A percentile compares a stretch with the other conserved stretches of the same genome.
phyloP scores from a whole-genome alignment of 768 basidiomycete species.

The Tulasnella sp. region DNA sequence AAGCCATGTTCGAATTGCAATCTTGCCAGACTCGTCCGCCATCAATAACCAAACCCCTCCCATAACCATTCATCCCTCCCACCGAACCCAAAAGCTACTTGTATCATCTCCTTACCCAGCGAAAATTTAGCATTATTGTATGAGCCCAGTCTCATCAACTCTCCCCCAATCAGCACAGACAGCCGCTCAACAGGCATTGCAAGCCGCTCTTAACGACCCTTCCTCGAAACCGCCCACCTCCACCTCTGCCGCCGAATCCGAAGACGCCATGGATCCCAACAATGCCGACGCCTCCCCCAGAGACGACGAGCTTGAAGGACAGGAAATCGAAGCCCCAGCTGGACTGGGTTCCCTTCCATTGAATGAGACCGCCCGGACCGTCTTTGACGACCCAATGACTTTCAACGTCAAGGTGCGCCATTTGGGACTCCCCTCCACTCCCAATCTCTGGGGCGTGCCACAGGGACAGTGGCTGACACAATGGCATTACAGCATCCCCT shows the following conservation, averaged over 20 bases:
- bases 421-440: constrained; percentile 28
- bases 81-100: background rate
- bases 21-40: constrained; percentile 12
- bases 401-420: constrained; percentile 89
- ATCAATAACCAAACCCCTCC: constrained; percentile 2
- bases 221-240: constrained; percentile 26
- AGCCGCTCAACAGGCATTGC: constrained; percentile 74
- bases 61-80: background rate
- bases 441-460: background rate
- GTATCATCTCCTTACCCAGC: background rate
- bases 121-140: constrained; percentile 7
- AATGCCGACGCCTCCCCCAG: constrained; percentile 46
- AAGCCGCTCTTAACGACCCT: constrained; percentile 52
- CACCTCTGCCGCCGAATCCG: constrained; percentile 32
- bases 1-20: constrained; percentile 8
- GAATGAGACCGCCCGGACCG: constrained; percentile 79
- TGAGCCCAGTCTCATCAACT: constrained; percentile 41
- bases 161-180: constrained; percentile 66
- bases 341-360: constrained; percentile 48
- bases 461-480: constrained; percentile 25
- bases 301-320: constrained; percentile 67
- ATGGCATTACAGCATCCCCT: constrained; percentile 69
- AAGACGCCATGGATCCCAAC: constrained; percentile 41
- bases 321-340: constrained; percentile 33
- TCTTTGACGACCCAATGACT: constrained; percentile 86